Conservation (phyloP, 495 filamentous ascomycete species). For the Cercophora newfieldiana region DNA sequence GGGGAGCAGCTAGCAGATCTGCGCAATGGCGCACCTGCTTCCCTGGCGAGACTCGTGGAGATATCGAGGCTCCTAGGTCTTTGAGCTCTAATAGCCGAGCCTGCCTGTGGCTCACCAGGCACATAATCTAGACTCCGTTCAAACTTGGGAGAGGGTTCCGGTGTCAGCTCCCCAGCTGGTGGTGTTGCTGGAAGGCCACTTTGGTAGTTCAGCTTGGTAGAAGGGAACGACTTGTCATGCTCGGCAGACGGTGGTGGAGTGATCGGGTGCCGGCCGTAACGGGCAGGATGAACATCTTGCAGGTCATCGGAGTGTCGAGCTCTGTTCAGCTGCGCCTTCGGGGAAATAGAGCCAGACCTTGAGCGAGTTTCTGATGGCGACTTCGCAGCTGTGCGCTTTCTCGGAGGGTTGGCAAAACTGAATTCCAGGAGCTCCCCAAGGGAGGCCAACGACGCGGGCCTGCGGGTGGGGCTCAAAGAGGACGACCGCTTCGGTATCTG, state of each 20-base stretch:
- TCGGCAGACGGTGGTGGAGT: slow-evolving; percentile 24
- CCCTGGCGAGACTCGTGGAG: neutral
- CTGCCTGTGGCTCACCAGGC: neutral
- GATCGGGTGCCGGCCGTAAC: neutral
- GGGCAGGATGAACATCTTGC: neutral
- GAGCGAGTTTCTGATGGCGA: slow-evolving; percentile 13
- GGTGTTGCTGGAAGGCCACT: neutral
- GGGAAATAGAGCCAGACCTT: slow-evolving; percentile 26
- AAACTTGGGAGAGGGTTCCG: slow-evolving; percentile 26
- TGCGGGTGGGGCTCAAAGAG: slow-evolving; percentile 11
- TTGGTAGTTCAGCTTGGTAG: neutral
- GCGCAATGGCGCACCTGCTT: slow-evolving; percentile 11
- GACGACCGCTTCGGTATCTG: slow-evolving; percentile 23
- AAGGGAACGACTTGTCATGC: slow-evolving; percentile 17
- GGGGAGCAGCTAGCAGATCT: slow-evolving; percentile 27
- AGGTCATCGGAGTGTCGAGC: slow-evolving; percentile 12
- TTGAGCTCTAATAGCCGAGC: neutral
- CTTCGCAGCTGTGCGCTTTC: neutral
- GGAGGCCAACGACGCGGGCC: slow-evolving; percentile 14
- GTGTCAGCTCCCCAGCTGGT: slow-evolving; percentile 17
- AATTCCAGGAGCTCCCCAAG: slow-evolving; percentile 27
- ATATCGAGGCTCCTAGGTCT: slow-evolving; percentile 14
- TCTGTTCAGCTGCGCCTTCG: slow-evolving; percentile 18
- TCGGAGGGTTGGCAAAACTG: slow-evolving; percentile 20
- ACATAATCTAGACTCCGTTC: slow-evolving; percentile 18